Base-by-base conservation (phyloP, 305 asterid genomes). In the Fraxinus dipetala region DNA sequence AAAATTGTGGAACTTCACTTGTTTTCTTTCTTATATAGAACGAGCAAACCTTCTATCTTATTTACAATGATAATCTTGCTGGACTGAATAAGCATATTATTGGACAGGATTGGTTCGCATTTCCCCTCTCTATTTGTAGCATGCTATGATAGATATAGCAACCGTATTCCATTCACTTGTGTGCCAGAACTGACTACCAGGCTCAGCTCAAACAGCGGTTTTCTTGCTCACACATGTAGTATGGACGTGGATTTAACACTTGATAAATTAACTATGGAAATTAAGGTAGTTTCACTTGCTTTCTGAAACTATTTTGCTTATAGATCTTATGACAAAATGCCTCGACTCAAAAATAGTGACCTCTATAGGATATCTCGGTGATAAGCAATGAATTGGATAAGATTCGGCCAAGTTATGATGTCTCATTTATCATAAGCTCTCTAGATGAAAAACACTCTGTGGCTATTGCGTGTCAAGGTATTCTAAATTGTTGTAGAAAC, bases 71-170 rank as follows among this genome's bases (percentile, higher is more conserved):
- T 54, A 72, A 7, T 61, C 65, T n/a, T 63, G 72, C 75, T 79
- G 72, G 54, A 40, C 24, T 82, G 32, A 72, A 51, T 59, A 75
- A 9, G 8, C n/a, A 61, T 77, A 35, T 77, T 78, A 76, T 74
- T 88, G 82, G 78, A 83, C 92, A 90, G 97, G 88, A 88, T 90
- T 82, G 97, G 93, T 34, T 84, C 84, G 38, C 79, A 22, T 82
- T 84, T 81, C 78, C 87, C 85, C 61, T 38, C 82, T 80, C 77
- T 92, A 63, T 69, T 63, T 2, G 72, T 93, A 84, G 92, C 79
- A 54, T 90, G 92, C 86, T 85, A 67, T 76, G 97, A 93, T 86
- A 84, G 32, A 85, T 85, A 80, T 80, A 28, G 70, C 78, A 93
- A 92, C 77, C 77, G 79, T 14, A 79, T 88, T 61, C 83, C 79